A percentile compares a stretch with the other conserved stretches of the same genome.
Evolutionary conservation across 345 rosid genomes (phyloP).

Genomic region (Salix caprea): DNA sequence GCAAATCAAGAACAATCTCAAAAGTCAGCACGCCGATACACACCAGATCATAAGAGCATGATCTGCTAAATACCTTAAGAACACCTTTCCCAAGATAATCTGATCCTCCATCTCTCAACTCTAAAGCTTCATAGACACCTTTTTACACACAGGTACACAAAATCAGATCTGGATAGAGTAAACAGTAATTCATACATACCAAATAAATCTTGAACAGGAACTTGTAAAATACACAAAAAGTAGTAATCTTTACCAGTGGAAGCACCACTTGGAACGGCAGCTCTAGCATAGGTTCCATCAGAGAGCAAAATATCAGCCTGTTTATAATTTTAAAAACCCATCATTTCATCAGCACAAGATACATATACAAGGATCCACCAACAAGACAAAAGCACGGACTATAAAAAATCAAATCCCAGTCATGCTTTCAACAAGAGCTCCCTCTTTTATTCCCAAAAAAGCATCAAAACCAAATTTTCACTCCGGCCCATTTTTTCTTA

Average conservation of each 20-base stretch:
- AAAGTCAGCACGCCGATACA: background rate
- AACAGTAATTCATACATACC: background rate
- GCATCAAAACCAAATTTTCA: too few relatives aligned
- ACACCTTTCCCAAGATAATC: constrained; percentile 99
- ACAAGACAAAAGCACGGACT: background rate
- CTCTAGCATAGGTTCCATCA: constrained; percentile 53
- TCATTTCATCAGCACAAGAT: background rate
- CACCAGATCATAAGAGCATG: background rate
- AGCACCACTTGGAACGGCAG: constrained; percentile 98
- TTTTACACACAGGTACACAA: background rate
- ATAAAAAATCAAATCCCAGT: background rate
- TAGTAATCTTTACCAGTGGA: constrained; percentile 64
- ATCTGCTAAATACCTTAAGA: constrained; percentile 44
- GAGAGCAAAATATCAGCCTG: constrained; percentile 68
- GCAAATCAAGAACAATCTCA: background rate
- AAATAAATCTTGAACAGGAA: background rate
- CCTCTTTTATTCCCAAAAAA: too few relatives aligned
- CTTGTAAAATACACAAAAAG: background rate
- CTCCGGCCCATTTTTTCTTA: background rate
- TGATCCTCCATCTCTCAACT: constrained; percentile 91
- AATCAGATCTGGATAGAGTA: background rate
- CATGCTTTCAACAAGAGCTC: background rate
- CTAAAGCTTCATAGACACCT: constrained; percentile 95
- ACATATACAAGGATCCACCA: background rate
- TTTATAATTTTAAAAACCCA: background rate